phyloP scores from a whole-genome alignment of 2,329 filamentous ascomycete species.

The Microdochium trichocladiopsis region DNA sequence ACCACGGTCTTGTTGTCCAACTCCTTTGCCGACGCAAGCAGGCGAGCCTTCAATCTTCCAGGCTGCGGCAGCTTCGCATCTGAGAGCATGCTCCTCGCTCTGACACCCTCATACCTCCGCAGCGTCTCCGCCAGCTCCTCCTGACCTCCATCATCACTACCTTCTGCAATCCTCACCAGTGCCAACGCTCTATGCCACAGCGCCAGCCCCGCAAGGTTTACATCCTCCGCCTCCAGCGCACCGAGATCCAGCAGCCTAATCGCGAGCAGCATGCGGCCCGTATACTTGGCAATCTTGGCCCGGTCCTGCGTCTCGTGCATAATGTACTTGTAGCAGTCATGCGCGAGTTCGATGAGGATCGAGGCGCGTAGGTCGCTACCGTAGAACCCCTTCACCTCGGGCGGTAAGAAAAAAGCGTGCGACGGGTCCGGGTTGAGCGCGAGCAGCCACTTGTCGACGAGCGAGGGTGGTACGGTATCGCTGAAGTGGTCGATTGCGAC shows the following conservation, averaged over 20 bases:
- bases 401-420: not conserved
- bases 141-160: too few relatives aligned
- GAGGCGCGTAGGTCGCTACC: not conserved
- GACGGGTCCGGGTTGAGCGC: not conserved
- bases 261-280: not conserved
- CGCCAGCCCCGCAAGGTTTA: not conserved
- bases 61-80: not conserved
- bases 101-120: not conserved
- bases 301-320: not conserved
- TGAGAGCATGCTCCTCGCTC: not conserved
- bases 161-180: not conserved
- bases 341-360: not conserved
- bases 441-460: not conserved
- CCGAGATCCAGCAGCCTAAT: not conserved
- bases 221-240: not conserved
- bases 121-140: not conserved
- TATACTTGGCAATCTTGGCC: not conserved
- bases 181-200: not conserved
- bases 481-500: not conserved
- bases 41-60: not conserved
- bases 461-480: not conserved
- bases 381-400: not conserved
- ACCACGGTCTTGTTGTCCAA: not conserved
- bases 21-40: not conserved
- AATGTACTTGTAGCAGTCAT: constrained; percentile 1